Percentiles rank a stretch among this genome's conserved stretches.
Conservation (phyloP, 2,329 filamentous ascomycete genomes). For the Pestalotiopsis sp. region DNA sequence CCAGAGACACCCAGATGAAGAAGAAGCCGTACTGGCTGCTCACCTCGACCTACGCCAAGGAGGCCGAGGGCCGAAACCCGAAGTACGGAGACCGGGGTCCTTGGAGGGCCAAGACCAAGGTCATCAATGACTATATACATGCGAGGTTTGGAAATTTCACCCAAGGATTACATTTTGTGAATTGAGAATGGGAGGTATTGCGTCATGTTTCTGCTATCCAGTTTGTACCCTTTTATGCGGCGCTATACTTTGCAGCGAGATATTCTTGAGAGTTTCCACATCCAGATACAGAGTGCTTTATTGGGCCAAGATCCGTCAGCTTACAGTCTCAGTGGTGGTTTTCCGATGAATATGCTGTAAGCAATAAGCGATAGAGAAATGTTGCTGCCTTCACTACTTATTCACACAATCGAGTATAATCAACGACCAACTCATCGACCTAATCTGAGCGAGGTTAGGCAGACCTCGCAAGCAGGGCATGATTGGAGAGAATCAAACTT, state of each 20-base stretch:
- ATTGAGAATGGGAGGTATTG: neutral
- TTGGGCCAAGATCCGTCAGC: too few species aligned
- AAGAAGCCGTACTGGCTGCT: neutral
- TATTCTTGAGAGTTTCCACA: too few species aligned
- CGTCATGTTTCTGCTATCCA: too few species aligned
- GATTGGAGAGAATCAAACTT: neutral
- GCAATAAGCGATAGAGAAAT: too few species aligned
- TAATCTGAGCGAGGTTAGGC: neutral
- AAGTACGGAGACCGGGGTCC: neutral
- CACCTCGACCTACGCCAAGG: slow-evolving; percentile 7
- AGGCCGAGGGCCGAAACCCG: neutral
- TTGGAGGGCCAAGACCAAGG: slow-evolving; percentile 2
- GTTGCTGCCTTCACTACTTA: too few species aligned
- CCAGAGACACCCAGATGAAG: neutral
- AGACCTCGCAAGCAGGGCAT: neutral
- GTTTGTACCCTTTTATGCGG: too few species aligned
- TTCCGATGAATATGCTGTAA: too few species aligned
- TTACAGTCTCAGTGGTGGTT: too few species aligned
- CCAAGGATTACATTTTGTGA: neutral
- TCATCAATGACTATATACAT: slow-evolving; percentile 1
- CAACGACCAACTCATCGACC: neutral
- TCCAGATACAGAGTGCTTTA: too few species aligned
- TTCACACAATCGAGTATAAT: neutral
- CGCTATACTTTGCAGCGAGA: too few species aligned
- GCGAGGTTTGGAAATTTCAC: slow-evolving; percentile 7